Conservation (phyloP, 108 stramenopile genomes). For the Skeletonema grethae region DNA sequence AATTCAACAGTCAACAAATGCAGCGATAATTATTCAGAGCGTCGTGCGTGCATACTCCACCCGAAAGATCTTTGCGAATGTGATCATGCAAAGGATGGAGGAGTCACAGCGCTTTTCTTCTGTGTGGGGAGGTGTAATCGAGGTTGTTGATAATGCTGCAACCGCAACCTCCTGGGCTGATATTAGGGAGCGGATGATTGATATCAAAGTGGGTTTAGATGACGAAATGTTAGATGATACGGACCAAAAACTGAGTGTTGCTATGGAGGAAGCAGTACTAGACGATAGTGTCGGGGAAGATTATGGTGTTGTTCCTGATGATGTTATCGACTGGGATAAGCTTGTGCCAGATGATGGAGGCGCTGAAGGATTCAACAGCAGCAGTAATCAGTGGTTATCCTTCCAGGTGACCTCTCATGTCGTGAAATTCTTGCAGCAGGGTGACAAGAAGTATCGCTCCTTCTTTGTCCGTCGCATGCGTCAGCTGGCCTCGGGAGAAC, state of each 20-base stretch:
- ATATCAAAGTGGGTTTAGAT: constrained; percentile 10
- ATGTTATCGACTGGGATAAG: neutral
- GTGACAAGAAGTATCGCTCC: constrained; percentile 43
- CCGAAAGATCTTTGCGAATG: constrained; percentile 3
- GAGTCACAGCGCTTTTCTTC: constrained; percentile 16
- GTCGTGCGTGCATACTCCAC: constrained; percentile 5
- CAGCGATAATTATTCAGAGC: constrained; percentile 10
- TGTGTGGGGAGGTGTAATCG: constrained; percentile 6
- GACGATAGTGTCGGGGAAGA: neutral
- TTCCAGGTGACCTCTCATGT: constrained; percentile 30
- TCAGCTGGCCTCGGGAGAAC: constrained; percentile 51
- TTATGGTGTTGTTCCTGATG: neutral
- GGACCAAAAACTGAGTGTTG: neutral
- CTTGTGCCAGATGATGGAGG: neutral
- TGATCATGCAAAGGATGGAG: constrained; percentile 6
- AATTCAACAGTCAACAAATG: neutral
- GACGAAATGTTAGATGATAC: constrained; percentile 10
- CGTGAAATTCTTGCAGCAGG: constrained; percentile 47
- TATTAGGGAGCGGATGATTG: neutral
- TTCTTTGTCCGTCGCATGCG: constrained; percentile 50
- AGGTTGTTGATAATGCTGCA: neutral
- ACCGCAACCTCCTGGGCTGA: neutral
- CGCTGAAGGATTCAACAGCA: neutral
- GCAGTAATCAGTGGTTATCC: neutral
- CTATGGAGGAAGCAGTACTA: constrained; percentile 3